Evolutionary conservation across 2,329 filamentous ascomycete genomes (phyloP).

Genomic region (Aspergillus sp.): DNA sequence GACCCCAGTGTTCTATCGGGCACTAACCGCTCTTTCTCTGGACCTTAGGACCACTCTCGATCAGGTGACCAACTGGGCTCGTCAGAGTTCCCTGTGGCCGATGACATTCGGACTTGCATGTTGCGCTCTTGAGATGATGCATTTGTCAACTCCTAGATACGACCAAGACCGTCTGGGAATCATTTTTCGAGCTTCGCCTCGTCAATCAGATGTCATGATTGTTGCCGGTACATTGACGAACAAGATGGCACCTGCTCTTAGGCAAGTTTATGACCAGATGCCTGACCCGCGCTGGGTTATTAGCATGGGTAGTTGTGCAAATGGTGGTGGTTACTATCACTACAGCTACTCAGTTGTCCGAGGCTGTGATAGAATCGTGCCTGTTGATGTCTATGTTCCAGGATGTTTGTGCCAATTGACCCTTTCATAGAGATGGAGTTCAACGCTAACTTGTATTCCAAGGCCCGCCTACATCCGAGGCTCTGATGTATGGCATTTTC

Average conservation of each 20-base stretch:
- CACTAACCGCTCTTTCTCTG: not conserved
- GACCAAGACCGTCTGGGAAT: conserved; percentile 85
- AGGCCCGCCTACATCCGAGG: conserved; percentile 49
- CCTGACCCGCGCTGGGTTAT: conserved; percentile 85
- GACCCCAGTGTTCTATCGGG: not conserved
- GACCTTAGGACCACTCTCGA: conserved; percentile 46
- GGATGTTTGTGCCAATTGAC: conserved; percentile 56
- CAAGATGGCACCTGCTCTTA: conserved; percentile 88
- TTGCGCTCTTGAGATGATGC: conserved; percentile 93
- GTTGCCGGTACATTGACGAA: conserved; percentile 89
- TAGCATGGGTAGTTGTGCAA: conserved; percentile 79
- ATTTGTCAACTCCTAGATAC: conserved; percentile 81
- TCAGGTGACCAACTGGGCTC: conserved; percentile 78
- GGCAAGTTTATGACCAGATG: conserved; percentile 95
- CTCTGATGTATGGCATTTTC: conserved; percentile 61
- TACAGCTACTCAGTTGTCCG: conserved; percentile 76
- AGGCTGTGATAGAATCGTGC: conserved; percentile 71
- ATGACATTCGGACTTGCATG: conserved; percentile 89
- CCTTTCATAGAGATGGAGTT: not conserved
- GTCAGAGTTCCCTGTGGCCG: conserved; percentile 81
- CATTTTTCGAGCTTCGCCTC: conserved; percentile 81
- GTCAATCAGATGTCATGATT: conserved; percentile 89
- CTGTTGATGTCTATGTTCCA: conserved; percentile 81
- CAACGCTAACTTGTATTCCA: conserved; percentile 9
- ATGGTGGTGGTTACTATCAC: conserved; percentile 82